Conservation (phyloP, 495 filamentous ascomycete species). For the Tuber microsphaerosporum region DNA sequence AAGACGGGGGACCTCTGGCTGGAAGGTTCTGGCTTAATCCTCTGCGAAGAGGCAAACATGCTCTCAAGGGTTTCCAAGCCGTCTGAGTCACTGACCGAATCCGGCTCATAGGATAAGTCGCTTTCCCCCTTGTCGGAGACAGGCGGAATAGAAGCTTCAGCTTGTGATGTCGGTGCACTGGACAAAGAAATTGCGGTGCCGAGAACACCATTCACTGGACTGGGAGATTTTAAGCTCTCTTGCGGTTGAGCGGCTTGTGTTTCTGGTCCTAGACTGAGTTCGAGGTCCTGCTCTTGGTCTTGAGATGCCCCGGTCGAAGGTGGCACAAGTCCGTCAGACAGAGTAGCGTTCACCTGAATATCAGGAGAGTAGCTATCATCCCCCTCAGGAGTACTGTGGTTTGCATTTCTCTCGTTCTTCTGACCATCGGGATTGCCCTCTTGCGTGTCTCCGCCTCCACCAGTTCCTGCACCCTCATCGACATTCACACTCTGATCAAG, state of each 20-base stretch:
- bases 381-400: not conserved
- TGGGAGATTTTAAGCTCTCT: conserved; percentile 1
- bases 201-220: not conserved
- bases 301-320: not conserved
- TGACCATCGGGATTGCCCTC: not conserved
- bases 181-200: not conserved
- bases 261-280: not conserved
- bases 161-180: not conserved
- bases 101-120: not conserved
- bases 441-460: not conserved
- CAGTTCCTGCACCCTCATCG: not conserved
- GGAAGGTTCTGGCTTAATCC: conserved; percentile 25
- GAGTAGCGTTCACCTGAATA: not conserved
- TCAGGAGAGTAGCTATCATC: not conserved
- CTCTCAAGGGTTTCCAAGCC: conserved; percentile 22
- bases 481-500: not conserved
- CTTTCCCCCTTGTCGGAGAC: not conserved
- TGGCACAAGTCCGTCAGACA: not conserved
- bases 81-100: conserved; percentile 32
- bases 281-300: not conserved
- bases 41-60: conserved; percentile 33
- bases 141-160: not conserved
- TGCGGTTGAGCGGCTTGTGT: not conserved
- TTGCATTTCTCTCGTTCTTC: not conserved
- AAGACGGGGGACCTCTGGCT: conserved; percentile 10